These are phyloP conservation scores for Penicillium pulvis DNA, from an alignment of 495 filamentous ascomycete genomes.

Conservation along the genomic window DNA sequence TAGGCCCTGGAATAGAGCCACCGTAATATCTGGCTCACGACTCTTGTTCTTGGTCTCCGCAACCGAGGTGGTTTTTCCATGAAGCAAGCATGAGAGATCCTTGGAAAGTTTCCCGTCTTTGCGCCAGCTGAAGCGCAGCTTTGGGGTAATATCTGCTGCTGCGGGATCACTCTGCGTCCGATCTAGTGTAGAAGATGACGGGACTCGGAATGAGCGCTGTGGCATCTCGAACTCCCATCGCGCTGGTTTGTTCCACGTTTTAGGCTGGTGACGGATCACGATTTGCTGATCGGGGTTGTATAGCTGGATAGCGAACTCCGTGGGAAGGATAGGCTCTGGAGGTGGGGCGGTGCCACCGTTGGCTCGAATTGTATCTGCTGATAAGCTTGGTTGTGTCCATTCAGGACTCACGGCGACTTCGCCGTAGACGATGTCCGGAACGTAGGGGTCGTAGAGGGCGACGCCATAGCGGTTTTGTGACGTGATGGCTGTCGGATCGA, in stretches of 20 bases:
- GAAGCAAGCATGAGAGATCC: slow-evolving; percentile 79
- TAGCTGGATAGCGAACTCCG: slow-evolving; percentile 78
- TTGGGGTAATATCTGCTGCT: slow-evolving; percentile 70
- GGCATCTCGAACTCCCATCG: slow-evolving; percentile 94
- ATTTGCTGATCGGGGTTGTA: slow-evolving; percentile 94
- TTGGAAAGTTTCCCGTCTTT: slow-evolving; percentile 84
- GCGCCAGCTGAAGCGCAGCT: slow-evolving; percentile 86
- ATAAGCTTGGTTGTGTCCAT: slow-evolving; percentile 80
- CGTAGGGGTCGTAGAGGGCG: slow-evolving; percentile 81
- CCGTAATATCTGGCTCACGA: slow-evolving; percentile 91
- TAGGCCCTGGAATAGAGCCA: slow-evolving; percentile 73
- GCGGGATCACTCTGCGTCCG: slow-evolving; percentile 69
- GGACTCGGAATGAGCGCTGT: slow-evolving; percentile 77
- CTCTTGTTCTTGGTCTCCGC: slow-evolving; percentile 68
- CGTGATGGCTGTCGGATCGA: slow-evolving; percentile 66
- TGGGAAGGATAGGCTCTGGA: slow-evolving; percentile 75
- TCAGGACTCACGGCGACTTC: slow-evolving; percentile 84
- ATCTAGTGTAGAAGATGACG: slow-evolving; percentile 75
- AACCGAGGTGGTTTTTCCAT: slow-evolving; percentile 66
- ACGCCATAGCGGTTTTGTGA: slow-evolving; percentile 83
- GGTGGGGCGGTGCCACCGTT: slow-evolving; percentile 69
- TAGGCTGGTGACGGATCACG: slow-evolving; percentile 65
- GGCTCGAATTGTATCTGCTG: slow-evolving; percentile 74
- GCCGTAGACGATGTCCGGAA: slow-evolving; percentile 78
- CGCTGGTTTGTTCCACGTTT: slow-evolving; percentile 74